Evolutionary conservation across 352 stramenopile genomes (phyloP).

Genomic region (Pythium oligandrum): DNA sequence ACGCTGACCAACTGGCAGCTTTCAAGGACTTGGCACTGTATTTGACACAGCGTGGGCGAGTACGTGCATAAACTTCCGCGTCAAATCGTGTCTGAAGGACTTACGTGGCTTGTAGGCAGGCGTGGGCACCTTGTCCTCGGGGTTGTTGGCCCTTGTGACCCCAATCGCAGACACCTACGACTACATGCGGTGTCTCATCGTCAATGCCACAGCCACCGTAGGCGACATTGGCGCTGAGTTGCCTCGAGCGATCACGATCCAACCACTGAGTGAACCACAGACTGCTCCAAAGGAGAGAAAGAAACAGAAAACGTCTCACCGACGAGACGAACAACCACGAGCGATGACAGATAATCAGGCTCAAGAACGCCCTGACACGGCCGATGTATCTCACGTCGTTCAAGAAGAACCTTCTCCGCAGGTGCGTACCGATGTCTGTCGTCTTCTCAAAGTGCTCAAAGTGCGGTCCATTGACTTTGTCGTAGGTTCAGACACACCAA

Average conservation of each 20-base stretch:
- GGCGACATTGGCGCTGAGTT: slow-evolving; percentile 20
- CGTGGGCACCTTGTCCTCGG: slow-evolving; percentile 38
- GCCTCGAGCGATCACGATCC: neutral
- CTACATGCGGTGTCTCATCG: slow-evolving; percentile 44
- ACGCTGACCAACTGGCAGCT: slow-evolving; percentile 14
- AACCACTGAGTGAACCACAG: too few relatives aligned
- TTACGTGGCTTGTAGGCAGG: slow-evolving; percentile 33
- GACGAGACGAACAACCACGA: neutral
- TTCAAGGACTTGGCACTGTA: slow-evolving; percentile 54
- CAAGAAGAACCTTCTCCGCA: too few relatives aligned
- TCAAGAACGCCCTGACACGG: too few relatives aligned
- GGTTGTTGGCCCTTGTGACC: slow-evolving; percentile 45
- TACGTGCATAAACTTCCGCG: slow-evolving; percentile 14
- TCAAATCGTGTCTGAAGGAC: neutral
- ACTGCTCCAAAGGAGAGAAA: too few relatives aligned
- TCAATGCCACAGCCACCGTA: slow-evolving; percentile 32
- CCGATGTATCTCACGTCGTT: too few relatives aligned
- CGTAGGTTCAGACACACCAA: too few relatives aligned
- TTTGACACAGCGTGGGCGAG: slow-evolving; percentile 43
- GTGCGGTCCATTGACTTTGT: too few relatives aligned
- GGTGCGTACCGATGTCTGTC: too few relatives aligned
- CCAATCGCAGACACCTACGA: slow-evolving; percentile 33
- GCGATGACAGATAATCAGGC: too few relatives aligned
- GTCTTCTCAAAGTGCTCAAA: too few relatives aligned
- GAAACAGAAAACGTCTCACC: neutral